Conservation (phyloP, 164 flowering plant species). For the Magnolia changhungtana region DNA sequence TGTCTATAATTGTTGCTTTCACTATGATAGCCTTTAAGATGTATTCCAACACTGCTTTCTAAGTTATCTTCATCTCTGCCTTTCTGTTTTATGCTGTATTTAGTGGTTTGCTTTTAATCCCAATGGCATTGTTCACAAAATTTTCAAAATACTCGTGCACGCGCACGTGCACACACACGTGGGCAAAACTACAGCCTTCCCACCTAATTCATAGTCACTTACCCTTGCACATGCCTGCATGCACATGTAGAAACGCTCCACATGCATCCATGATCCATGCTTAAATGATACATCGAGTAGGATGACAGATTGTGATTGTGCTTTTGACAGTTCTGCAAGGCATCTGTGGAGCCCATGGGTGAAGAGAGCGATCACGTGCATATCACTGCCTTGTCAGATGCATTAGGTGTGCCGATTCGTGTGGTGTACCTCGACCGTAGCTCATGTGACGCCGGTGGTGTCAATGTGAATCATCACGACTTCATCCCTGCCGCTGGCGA, state of each 20-base stretch:
- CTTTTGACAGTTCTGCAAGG: conserved; percentile 75
- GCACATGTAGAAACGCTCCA: neutral
- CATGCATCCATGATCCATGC: neutral
- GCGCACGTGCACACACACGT: too few relatives aligned
- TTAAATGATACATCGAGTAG: neutral
- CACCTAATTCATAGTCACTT: too few relatives aligned
- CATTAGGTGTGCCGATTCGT: conserved; percentile 90
- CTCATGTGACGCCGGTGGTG: conserved; percentile 60
- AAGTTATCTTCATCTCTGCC: neutral
- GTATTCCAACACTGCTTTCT: neutral
- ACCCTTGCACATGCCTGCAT: neutral
- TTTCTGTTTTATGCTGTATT: neutral
- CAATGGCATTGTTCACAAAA: neutral
- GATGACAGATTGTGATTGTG: neutral
- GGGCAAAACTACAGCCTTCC: too few relatives aligned
- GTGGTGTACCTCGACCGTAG: conserved; percentile 96
- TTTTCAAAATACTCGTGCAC: too few relatives aligned
- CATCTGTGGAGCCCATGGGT: conserved; percentile 98
- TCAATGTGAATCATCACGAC: conserved; percentile 90
- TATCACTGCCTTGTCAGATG: conserved; percentile 87
- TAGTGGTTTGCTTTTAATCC: neutral
- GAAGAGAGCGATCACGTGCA: conserved; percentile 99
- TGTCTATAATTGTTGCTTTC: neutral
- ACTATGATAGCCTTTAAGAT: too few relatives aligned
- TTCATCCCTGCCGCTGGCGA: conserved; percentile 41